Conservation (phyloP, 129 eudicot genomes). For the Artemisia annua region DNA sequence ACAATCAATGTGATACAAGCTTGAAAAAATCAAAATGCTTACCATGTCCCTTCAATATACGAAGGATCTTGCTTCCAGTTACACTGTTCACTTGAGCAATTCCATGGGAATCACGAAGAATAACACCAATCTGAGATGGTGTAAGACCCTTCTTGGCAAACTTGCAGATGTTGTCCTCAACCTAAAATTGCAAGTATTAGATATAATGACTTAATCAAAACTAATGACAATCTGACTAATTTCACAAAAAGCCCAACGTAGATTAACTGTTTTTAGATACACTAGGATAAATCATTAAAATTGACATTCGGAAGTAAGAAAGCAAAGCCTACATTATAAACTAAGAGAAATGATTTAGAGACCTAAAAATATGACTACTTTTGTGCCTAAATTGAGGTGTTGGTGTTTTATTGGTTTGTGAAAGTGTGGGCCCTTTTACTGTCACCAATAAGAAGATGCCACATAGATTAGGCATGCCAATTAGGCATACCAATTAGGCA, state of each 20-base stretch:
- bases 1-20: neutral
- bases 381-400: no score
- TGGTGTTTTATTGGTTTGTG: no score
- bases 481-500: no score
- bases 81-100: constrained; percentile 75
- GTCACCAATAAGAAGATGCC: no score
- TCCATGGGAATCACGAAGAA: constrained; percentile 47
- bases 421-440: no score
- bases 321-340: neutral
- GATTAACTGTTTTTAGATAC: no score
- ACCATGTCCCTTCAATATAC: constrained; percentile 70
- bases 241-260: no score
- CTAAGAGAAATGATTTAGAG: no score
- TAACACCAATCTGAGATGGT: constrained; percentile 42
- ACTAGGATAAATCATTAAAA: neutral
- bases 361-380: no score
- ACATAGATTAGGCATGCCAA: no score
- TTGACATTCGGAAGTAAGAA: neutral
- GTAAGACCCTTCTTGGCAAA: constrained; percentile 39
- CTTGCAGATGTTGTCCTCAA: constrained; percentile 40
- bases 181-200: neutral
- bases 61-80: constrained; percentile 65
- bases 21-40: constrained; percentile 5
- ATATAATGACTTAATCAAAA: neutral
- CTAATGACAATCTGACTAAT: neutral